These are phyloP conservation scores for Solanum paucissectum DNA, from an alignment of 257 asterid species.

Conservation along the genomic window DNA sequence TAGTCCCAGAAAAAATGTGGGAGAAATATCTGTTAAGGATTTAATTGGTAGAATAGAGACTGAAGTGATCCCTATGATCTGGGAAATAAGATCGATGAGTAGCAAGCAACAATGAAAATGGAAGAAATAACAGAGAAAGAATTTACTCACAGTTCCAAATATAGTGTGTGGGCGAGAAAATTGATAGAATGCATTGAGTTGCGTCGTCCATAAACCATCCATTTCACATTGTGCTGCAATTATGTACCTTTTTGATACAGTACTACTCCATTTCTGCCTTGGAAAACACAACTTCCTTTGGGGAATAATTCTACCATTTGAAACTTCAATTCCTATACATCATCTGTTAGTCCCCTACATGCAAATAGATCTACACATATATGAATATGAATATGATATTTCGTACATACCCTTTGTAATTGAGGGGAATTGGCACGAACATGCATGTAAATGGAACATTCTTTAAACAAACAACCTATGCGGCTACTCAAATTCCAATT, in stretches of 20 bases:
- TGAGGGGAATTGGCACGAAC: not conserved
- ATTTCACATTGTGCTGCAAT: not conserved
- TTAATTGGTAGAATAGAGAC: slow-evolving; percentile 5
- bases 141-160: slow-evolving; percentile 3
- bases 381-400: not conserved
- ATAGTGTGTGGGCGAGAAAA: slow-evolving; percentile 13
- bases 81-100: not conserved
- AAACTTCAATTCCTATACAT: not conserved
- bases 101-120: no score
- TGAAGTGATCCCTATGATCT: slow-evolving; percentile 8
- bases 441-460: not conserved
- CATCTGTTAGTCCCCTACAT: not conserved
- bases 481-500: not conserved
- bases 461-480: not conserved
- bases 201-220: not conserved
- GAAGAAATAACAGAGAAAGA: not conserved
- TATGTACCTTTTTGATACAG: not conserved
- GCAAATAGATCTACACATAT: not conserved
- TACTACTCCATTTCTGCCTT: not conserved
- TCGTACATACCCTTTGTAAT: not conserved
- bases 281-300: not conserved
- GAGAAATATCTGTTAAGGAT: slow-evolving; percentile 5
- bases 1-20: not conserved
- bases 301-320: not conserved
- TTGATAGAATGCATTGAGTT: not conserved